Base-by-base conservation (phyloP, 2,329 filamentous ascomycete genomes). In the Geosmithia flava region DNA sequence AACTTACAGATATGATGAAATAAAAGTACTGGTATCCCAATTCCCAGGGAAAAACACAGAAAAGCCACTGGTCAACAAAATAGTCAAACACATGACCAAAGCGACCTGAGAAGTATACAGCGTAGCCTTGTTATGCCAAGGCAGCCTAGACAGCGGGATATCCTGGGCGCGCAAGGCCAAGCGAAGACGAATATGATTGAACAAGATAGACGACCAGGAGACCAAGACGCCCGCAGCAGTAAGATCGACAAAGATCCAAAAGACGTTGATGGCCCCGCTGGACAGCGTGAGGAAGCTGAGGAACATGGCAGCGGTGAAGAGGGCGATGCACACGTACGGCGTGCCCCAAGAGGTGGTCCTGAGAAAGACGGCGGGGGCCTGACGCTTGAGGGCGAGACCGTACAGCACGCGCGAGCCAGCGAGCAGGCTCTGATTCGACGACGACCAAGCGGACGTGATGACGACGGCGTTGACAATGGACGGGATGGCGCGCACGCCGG, bases 391-490 rank as follows among this genome's bases (percentile, higher is more conserved):
- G 0, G 79, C 78, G 48, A 83, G 64, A 3, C 73, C 76, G 52
- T 79, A 77, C 4, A 82, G 65, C 33, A 78, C 75, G 44, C 80
- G 71, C 1, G 78, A 79, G 27, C 77, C 78, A 1, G 76, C 68
- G 41, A 72, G 67, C 33, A 89, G 67, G 56, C 75, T 78, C 53
- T 83, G 79, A 54, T 88, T 88, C 0, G 76, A 80, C 0, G 83
- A 74, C 0, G 83, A 87, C 65, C 78, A 82, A 0, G 81, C 83
- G 0, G 81, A 84, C 0, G 81, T 85, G 53, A 89, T 72, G 54
- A 90, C 81, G 23, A 89, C 71, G 37, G 83, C 85, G 60, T 91
- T 91, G 63, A 90, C 81, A 48, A 90, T 76, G 6, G 78, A 80
- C 0, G 83, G 81, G 4, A 89, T 74, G 7, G 74, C 81, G 4